A percentile compares a stretch with the other conserved stretches of the same genome.
Evolutionary conservation across 331 rosid genomes (phyloP).

Genomic region (Quercus tomentella): DNA sequence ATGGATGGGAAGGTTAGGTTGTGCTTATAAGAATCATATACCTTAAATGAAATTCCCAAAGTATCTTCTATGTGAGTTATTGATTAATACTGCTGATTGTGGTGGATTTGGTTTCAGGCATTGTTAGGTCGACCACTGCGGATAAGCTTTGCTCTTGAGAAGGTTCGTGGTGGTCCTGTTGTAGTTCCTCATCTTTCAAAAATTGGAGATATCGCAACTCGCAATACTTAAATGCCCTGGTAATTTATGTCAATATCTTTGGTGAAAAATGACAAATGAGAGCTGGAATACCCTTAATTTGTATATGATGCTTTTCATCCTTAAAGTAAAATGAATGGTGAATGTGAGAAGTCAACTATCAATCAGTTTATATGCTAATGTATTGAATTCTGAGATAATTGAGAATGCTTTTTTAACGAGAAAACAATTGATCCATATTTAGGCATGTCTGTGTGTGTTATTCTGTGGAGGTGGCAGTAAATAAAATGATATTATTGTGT

Average conservation of each 20-base stretch:
- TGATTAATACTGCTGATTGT: conserved; percentile 3
- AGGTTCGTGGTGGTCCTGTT: conserved; percentile 65
- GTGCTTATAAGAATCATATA: background rate
- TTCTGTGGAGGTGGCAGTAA: background rate
- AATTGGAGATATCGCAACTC: conserved; percentile 9
- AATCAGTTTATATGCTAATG: too few relatives aligned
- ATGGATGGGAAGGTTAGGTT: conserved; percentile 88
- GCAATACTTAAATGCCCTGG: conserved; percentile 7
- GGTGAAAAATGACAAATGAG: background rate
- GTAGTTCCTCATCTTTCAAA: conserved; percentile 68
- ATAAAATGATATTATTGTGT: background rate
- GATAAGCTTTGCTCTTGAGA: conserved; percentile 62
- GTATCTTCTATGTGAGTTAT: background rate
- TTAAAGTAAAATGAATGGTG: too few relatives aligned
- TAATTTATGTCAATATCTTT: background rate
- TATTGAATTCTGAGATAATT: background rate
- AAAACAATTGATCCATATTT: background rate
- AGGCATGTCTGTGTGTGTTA: background rate
- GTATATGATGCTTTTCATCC: background rate
- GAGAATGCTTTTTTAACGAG: background rate
- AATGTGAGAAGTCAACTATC: too few relatives aligned
- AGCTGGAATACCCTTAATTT: background rate
- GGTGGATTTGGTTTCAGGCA: conserved; percentile 48
- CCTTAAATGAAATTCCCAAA: background rate
- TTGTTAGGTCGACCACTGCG: conserved; percentile 75